Base-by-base conservation (phyloP, 768 basidiomycete genomes). In the Lanmaoa pseudosensibilis region DNA sequence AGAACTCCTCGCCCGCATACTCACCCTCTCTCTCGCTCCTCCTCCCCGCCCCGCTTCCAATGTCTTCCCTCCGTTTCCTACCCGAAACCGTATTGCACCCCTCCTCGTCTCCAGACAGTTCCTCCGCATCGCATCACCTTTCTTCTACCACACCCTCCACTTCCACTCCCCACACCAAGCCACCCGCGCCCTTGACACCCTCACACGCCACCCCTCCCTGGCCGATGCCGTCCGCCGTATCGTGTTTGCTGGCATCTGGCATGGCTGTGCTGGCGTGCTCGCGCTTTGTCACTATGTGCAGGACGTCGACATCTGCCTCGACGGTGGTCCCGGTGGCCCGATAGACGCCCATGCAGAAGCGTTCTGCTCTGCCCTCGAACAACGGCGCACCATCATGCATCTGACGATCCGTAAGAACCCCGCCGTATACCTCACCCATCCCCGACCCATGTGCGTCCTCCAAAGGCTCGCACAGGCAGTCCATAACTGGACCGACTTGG, bases 51-150 rank as follows among this genome's bases (percentile, higher is more conserved):
- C 69, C 41, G 37, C 58, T 7, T 70, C 65, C 64, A 61, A 70
- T 19, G 34, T 60, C 52, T 65, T 56, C 49, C 54, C n/a, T n/a
- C n/a, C n/a, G n/a, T n/a, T n/a, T n/a, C n/a, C 61, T 11, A 48
- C 56, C 51, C 53, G 58, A 44, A 63, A 69, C 32, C 69, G 69
- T 15, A 64, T 72, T 18, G 73, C 81, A 5, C 75, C 79, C 0
- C 77, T 87, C 16, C 78, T 82, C 50, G 81, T 83, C 45, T 85
- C 71, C 48, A 78, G 69, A 38, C 64, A 72, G 23, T 83, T 86
- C 72, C 68, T 77, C 43, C 78, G 87, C 56, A 85, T 88, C 56
- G 77, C 75, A 2, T 77, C 78, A 0, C 85, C 85, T 2, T 74
- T 85, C 13, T 76, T 83, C 58, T 87, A 87, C 73, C 74, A 80